Conservation (phyloP, 192 early-diverging fungal species). For the Cladochytrium replicatum region DNA sequence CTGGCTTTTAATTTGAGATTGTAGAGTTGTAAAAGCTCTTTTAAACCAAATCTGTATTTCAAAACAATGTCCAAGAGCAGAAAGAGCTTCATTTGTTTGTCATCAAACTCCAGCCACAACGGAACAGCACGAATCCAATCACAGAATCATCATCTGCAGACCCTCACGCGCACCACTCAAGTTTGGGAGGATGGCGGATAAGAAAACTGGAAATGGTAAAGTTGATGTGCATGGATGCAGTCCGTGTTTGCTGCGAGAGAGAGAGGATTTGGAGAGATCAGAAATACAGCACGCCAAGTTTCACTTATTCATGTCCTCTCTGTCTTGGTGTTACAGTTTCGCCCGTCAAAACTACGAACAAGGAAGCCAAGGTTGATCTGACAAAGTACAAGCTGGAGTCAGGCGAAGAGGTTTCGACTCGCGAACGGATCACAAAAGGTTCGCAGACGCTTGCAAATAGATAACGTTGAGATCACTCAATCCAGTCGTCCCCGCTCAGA, state of each 20-base stretch:
- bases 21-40: background rate
- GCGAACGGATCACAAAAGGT: slow-evolving; percentile 72
- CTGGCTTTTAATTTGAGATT: background rate
- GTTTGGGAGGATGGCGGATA: too few relatives aligned
- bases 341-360: slow-evolving; percentile 20
- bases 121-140: background rate
- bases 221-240: background rate
- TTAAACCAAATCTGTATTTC: background rate
- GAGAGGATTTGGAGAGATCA: background rate
- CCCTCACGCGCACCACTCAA: too few relatives aligned
- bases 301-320: background rate
- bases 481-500: slow-evolving; percentile 33
- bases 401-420: slow-evolving; percentile 61
- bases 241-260: background rate
- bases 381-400: slow-evolving; percentile 65
- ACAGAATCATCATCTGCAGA: background rate
- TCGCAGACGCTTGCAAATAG: background rate
- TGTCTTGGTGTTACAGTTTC: background rate
- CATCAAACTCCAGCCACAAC: background rate
- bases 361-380: slow-evolving; percentile 62
- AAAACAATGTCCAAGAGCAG: background rate
- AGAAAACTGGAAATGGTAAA: too few relatives aligned
- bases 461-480: background rate
- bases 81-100: background rate
- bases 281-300: background rate